phyloP scores from a whole-genome alignment of 169 alveolate genomes.

The Besnoitia besnoiti region DNA sequence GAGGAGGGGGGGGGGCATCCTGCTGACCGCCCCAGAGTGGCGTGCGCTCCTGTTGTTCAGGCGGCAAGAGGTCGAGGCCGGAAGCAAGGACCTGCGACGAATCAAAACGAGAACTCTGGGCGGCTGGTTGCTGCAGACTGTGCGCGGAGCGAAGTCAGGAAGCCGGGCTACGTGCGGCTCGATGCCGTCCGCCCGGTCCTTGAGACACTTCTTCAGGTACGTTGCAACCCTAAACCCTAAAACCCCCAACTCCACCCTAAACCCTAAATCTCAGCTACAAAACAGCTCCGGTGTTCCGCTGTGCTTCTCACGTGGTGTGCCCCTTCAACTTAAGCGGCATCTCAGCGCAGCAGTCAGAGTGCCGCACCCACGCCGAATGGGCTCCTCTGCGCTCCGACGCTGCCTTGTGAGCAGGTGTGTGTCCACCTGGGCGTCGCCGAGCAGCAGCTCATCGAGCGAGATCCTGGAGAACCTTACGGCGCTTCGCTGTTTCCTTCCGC shows the following conservation, averaged over 20 bases:
- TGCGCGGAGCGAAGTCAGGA: not conserved
- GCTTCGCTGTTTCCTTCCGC: not conserved
- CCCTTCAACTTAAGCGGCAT: too few relatives aligned
- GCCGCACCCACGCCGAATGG: too few relatives aligned
- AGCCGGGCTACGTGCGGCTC: not conserved
- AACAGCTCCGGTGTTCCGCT: too few relatives aligned
- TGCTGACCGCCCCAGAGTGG: too few relatives aligned
- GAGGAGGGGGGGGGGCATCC: too few relatives aligned
- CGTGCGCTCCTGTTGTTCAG: not conserved
- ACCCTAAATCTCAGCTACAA: too few relatives aligned
- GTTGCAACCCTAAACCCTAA: too few relatives aligned
- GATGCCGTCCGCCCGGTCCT: constrained; percentile 2
- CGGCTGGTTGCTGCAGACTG: not conserved
- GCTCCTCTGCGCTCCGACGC: too few relatives aligned
- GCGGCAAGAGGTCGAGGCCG: not conserved
- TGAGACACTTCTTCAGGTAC: not conserved
- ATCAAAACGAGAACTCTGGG: not conserved
- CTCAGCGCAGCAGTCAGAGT: too few relatives aligned
- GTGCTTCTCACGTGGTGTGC: too few relatives aligned
- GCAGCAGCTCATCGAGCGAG: not conserved
- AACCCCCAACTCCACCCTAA: too few relatives aligned
- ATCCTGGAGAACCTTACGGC: not conserved
- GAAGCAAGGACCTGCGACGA: not conserved
- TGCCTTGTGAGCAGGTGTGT: not conserved
- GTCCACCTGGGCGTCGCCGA: constrained; percentile 14